These are phyloP conservation scores for Yamadazyma siamensis DNA, from an alignment of 1,139 yeast species.

Conservation along the genomic window DNA sequence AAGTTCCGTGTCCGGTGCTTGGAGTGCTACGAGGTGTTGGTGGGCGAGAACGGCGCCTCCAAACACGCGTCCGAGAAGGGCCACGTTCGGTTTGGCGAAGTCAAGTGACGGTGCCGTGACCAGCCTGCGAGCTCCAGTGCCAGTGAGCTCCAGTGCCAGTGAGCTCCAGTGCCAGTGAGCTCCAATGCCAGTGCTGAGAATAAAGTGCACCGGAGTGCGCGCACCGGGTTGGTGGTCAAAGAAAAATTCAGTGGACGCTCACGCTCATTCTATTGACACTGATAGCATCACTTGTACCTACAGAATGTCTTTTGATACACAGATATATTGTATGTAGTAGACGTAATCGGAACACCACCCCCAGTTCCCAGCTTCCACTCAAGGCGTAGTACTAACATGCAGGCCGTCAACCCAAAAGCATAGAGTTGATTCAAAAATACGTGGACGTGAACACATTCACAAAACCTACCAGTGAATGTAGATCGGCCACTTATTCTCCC, in stretches of 20 bases:
- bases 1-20: constrained; percentile 58
- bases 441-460: constrained; percentile 30
- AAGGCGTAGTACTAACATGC: constrained; percentile 18
- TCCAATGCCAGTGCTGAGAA: too few relatives aligned
- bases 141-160: too few relatives aligned
- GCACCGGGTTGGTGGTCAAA: constrained; percentile 2
- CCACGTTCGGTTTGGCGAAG: constrained; percentile 64
- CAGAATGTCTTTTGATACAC: constrained; percentile 37
- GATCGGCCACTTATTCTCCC: constrained; percentile 48
- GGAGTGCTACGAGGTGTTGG: constrained; percentile 49
- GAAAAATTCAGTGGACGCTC: constrained; percentile 11
- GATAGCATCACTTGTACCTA: neutral
- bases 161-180: too few relatives aligned
- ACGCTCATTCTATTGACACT: too few relatives aligned
- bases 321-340: constrained; percentile 46
- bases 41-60: constrained; percentile 67
- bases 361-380: too few relatives aligned
- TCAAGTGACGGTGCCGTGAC: too few relatives aligned
- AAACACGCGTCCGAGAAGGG: constrained; percentile 65
- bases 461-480: constrained; percentile 39
- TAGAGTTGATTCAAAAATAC: constrained; percentile 56
- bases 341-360: too few relatives aligned
- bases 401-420: constrained; percentile 63
- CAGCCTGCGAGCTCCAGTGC: too few relatives aligned
- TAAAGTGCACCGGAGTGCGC: constrained; percentile 1